These are phyloP conservation scores for Dysphania ambrosioides DNA, from an alignment of 148 eudicot species.

Conservation along the genomic window DNA sequence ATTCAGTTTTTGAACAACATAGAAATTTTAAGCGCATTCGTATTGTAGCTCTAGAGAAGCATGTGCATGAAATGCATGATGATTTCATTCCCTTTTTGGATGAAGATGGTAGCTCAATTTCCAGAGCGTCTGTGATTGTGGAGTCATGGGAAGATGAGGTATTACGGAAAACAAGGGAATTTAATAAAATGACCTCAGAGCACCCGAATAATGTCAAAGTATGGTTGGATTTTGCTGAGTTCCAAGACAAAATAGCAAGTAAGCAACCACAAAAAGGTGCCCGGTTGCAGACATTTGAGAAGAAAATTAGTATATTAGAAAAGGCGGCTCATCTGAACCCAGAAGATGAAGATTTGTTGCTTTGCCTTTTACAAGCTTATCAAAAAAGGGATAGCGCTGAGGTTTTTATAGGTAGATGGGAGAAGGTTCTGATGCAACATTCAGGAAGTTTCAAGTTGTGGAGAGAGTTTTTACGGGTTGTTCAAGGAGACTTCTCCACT, in stretches of 20 bases:
- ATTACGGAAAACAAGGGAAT: conserved; percentile 75
- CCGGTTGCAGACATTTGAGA: conserved; percentile 88
- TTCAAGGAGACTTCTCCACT: conserved; percentile 76
- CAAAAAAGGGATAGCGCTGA: conserved; percentile 66
- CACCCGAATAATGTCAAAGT: conserved; percentile 60
- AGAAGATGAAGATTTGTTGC: conserved; percentile 73
- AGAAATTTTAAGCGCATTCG: conserved; percentile 65
- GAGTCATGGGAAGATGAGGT: conserved; percentile 99
- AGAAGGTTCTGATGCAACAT: conserved; percentile 69
- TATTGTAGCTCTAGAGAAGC: conserved; percentile 44
- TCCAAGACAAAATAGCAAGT: conserved; percentile 86
- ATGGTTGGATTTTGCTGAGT: conserved; percentile 84
- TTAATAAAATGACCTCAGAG: conserved; percentile 85
- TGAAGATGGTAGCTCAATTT: conserved; percentile 28
- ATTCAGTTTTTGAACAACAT: conserved; percentile 68
- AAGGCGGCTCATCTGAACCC: conserved; percentile 88
- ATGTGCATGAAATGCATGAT: conserved; percentile 19
- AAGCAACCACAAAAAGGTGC: conserved; percentile 90
- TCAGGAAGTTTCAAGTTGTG: conserved; percentile 77
- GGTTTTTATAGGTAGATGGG: conserved; percentile 78
- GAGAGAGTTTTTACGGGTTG: conserved; percentile 70
- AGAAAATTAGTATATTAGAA: conserved; percentile 95
- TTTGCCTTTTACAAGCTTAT: conserved; percentile 71
- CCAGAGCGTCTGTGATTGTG: conserved; percentile 41
- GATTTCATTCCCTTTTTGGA: conserved; percentile 65